Percentiles rank a stretch among this genome's conserved stretches.
Evolutionary conservation across 441 rosid species (phyloP).

Genomic region (Gossypium davidsonii): DNA sequence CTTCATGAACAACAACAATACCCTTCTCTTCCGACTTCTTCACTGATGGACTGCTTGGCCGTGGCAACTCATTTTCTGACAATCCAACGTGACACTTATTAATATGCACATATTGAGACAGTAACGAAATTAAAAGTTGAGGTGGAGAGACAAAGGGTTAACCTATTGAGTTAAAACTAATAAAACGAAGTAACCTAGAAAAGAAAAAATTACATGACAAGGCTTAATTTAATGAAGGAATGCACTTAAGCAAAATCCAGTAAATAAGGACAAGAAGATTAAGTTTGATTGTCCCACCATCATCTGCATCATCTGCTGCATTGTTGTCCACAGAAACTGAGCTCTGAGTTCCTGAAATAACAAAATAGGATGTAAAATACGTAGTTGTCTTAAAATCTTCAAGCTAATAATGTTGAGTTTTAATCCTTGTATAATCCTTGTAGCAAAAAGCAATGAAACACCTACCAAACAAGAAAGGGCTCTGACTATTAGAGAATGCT

Average conservation of each 20-base stretch:
- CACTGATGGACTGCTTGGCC: slow-evolving; percentile 91
- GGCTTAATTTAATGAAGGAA: not conserved
- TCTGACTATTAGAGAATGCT: slow-evolving; percentile 40
- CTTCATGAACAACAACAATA: slow-evolving; percentile 74
- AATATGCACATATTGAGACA: not conserved
- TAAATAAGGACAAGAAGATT: not conserved
- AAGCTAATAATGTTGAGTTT: slow-evolving; percentile 2
- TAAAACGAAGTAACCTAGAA: not conserved
- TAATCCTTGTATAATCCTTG: slow-evolving; percentile 10
- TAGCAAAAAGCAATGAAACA: slow-evolving; percentile 3
- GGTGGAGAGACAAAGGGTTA: not conserved
- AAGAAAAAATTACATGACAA: not conserved
- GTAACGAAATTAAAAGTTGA: not conserved
- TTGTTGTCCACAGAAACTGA: slow-evolving; percentile 33
- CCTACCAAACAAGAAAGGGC: slow-evolving; percentile 51
- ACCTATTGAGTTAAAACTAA: slow-evolving; percentile 2
- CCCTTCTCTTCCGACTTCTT: slow-evolving; percentile 87
- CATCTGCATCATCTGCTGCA: slow-evolving; percentile 51
- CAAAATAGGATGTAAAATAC: not conserved
- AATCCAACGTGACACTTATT: slow-evolving; percentile 14
- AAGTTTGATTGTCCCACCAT: slow-evolving; percentile 39
- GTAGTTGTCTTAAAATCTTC: slow-evolving; percentile 1
- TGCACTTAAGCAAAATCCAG: not conserved
- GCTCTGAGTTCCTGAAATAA: slow-evolving; percentile 46
- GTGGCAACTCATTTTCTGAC: slow-evolving; percentile 63